These are phyloP conservation scores for Sclerotinia sclerotiorum DNA, from an alignment of 2,329 filamentous ascomycete species.

Conservation along the genomic window DNA sequence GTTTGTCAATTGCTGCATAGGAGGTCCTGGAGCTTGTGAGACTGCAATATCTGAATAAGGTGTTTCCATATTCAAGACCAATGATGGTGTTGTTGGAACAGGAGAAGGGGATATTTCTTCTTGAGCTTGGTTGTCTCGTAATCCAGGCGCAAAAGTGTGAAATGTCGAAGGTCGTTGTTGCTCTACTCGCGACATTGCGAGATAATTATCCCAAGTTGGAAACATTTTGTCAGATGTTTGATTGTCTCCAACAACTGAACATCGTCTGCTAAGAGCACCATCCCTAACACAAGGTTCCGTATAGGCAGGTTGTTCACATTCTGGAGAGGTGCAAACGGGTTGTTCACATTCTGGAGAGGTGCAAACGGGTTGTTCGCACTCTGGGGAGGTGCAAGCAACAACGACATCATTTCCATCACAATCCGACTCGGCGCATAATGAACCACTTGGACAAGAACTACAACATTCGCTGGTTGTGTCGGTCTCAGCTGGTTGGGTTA, in stretches of 20 bases:
- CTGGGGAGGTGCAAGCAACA: slow-evolving; percentile 29
- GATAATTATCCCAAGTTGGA: slow-evolving; percentile 20
- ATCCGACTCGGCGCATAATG: slow-evolving; percentile 32
- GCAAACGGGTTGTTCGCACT: slow-evolving; percentile 32
- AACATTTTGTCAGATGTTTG: slow-evolving; percentile 15
- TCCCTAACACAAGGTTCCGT: slow-evolving; percentile 29
- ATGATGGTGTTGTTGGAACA: slow-evolving; percentile 30
- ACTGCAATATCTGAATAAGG: slow-evolving; percentile 4
- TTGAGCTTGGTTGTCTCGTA: neutral
- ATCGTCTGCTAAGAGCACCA: slow-evolving; percentile 25
- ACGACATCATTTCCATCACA: slow-evolving; percentile 28
- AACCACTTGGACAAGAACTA: slow-evolving; percentile 36
- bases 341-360: slow-evolving; percentile 29
- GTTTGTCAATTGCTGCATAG: neutral
- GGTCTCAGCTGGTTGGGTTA: neutral
- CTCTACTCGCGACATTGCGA: slow-evolving; percentile 16
- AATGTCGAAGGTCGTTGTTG: neutral
- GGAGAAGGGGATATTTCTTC: slow-evolving; percentile 20
- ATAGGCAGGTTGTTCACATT: slow-evolving; percentile 31
- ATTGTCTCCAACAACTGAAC: slow-evolving; percentile 17
- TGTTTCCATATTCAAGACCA: slow-evolving; percentile 25
- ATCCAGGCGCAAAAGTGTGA: neutral
- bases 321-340: slow-evolving; percentile 28
- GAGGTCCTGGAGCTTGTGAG: neutral
- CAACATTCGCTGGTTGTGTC: slow-evolving; percentile 34